Evolutionary conservation across 768 basidiomycete genomes (phyloP).

Genomic region (Amanita pseudoporphyria): DNA sequence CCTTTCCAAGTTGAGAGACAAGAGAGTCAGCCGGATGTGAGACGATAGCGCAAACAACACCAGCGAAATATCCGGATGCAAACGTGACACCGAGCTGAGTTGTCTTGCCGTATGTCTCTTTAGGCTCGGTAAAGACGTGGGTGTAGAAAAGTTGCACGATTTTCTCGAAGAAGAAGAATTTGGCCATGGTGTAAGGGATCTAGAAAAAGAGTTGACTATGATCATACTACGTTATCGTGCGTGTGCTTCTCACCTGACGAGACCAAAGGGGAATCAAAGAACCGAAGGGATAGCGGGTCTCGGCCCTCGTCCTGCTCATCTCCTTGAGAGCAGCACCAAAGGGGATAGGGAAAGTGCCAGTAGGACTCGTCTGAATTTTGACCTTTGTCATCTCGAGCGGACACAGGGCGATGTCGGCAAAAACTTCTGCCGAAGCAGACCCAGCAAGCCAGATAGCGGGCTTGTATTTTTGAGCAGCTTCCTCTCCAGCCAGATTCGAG

Average conservation of each 20-base stretch:
- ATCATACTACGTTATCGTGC: neutral
- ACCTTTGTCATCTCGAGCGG: slow-evolving; percentile 92
- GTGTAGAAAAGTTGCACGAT: slow-evolving; percentile 84
- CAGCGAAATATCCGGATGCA: slow-evolving; percentile 86
- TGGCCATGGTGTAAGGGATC: slow-evolving; percentile 99
- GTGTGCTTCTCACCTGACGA: slow-evolving; percentile 49
- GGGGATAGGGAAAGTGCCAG: slow-evolving; percentile 67
- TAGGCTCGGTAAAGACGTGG: slow-evolving; percentile 73
- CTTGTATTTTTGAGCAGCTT: slow-evolving; percentile 71
- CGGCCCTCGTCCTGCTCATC: slow-evolving; percentile 56
- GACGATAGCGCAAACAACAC: slow-evolving; percentile 92
- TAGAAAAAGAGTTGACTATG: slow-evolving; percentile 18
- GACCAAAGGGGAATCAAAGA: slow-evolving; percentile 84
- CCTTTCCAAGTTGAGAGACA: slow-evolving; percentile 91
- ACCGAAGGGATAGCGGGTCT: slow-evolving; percentile 81
- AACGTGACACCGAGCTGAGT: slow-evolving; percentile 89
- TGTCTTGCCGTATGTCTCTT: slow-evolving; percentile 67
- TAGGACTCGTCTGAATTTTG: slow-evolving; percentile 75
- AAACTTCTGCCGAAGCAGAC: slow-evolving; percentile 91
- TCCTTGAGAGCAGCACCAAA: slow-evolving; percentile 64
- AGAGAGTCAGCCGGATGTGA: slow-evolving; percentile 95
- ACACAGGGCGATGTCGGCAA: slow-evolving; percentile 94
- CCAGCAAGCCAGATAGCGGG: slow-evolving; percentile 88
- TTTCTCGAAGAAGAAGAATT: slow-evolving; percentile 95
- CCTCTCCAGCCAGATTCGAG: slow-evolving; percentile 85